These are phyloP conservation scores for Hypoxylon sp. DNA, from an alignment of 2,329 filamentous ascomycete genomes.

Conservation along the genomic window DNA sequence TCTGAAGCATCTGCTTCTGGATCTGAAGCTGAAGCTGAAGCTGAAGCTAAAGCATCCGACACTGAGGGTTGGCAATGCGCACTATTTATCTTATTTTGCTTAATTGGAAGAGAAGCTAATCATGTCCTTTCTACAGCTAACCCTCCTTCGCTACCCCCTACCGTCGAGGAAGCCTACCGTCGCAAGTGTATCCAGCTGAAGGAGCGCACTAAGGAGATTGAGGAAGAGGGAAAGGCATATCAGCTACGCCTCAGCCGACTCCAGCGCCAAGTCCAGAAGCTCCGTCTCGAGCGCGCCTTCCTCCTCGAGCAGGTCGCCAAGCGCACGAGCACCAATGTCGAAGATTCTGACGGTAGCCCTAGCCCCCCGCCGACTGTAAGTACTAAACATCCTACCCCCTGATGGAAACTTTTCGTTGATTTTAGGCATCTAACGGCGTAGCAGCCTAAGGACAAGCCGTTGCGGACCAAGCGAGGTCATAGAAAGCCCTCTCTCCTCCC, in stretches of 20 bases:
- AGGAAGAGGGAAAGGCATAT: constrained; percentile 89
- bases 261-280: constrained; percentile 88
- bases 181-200: constrained; percentile 96
- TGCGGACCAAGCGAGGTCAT: constrained; percentile 80
- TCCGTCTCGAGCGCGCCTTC: constrained; percentile 86
- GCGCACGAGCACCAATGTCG: constrained; percentile 79
- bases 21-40: background rate
- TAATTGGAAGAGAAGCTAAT: constrained; percentile 53
- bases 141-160: constrained; percentile 79
- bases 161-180: constrained; percentile 95
- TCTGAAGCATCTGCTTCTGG: background rate
- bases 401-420: constrained; percentile 33
- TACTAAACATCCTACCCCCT: constrained; percentile 37
- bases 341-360: constrained; percentile 83
- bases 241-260: constrained; percentile 83
- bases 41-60: background rate
- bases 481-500: constrained; percentile 68
- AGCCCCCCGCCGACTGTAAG: constrained; percentile 83
- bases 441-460: constrained; percentile 82
- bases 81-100: background rate
- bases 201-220: constrained; percentile 90
- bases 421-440: constrained; percentile 44
- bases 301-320: constrained; percentile 79
- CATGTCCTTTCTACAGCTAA: constrained; percentile 55
- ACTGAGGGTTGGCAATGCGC: constrained; percentile 13